phyloP scores from a whole-genome alignment of 345 rosid species.

The Alliaria petiolata region DNA sequence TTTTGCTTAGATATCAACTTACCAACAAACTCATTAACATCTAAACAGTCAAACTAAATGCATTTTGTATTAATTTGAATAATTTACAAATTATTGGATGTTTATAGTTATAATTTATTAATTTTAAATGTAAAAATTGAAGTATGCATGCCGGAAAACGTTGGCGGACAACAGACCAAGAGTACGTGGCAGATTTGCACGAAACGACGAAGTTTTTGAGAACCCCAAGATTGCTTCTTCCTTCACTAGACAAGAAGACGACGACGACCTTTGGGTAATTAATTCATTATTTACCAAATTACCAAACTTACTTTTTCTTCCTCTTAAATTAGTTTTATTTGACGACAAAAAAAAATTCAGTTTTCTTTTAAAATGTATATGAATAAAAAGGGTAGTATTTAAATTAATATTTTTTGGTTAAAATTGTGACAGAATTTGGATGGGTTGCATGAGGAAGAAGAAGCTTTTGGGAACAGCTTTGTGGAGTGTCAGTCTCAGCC shows the following conservation, averaged over 20 bases:
- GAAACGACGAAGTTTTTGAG: slow-evolving; percentile 67
- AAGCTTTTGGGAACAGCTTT: slow-evolving; percentile 21
- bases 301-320: background rate
- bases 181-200: slow-evolving; percentile 98
- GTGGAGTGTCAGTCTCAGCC: slow-evolving; percentile 23
- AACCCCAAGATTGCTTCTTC: too few relatives aligned
- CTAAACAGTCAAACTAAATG: background rate
- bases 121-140: background rate
- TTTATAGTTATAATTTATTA: background rate
- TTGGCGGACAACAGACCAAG: slow-evolving; percentile 97
- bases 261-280: slow-evolving; percentile 81
- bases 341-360: background rate
- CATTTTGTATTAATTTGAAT: too few relatives aligned
- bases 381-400: too few relatives aligned
- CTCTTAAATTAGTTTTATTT: background rate
- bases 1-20: too few relatives aligned
- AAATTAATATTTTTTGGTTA: background rate
- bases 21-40: too few relatives aligned
- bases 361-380: too few relatives aligned
- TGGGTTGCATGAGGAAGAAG: slow-evolving; percentile 34
- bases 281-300: background rate
- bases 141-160: slow-evolving; percentile 98
- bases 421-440: slow-evolving; percentile 25
- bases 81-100: background rate
- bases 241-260: slow-evolving; percentile 57